Percentiles rank a stretch among this genome's conserved stretches.
phyloP scores from a whole-genome alignment of 257 asterid genomes.

The Jaltomata sinuosa region DNA sequence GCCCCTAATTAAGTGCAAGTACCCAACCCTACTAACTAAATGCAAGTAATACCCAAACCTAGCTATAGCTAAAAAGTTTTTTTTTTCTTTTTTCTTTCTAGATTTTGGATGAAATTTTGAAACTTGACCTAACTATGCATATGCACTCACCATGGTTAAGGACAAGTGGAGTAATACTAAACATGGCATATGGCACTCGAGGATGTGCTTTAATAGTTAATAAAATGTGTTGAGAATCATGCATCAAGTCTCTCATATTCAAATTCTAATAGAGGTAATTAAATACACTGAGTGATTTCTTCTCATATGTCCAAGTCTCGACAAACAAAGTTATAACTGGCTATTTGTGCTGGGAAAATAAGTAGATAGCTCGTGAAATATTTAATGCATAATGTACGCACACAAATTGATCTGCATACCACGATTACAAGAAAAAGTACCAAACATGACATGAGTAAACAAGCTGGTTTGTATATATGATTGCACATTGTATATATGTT shows the following conservation, averaged over 20 bases:
- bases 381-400: neutral
- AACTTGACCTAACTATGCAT: neutral
- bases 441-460: neutral
- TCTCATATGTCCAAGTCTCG: neutral
- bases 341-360: neutral
- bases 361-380: neutral
- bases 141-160: neutral
- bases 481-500: slow-evolving; percentile 8
- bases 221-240: neutral
- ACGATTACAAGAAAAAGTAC: neutral
- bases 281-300: neutral
- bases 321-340: neutral
- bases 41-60: too few relatives aligned
- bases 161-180: neutral
- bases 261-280: neutral
- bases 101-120: neutral
- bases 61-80: neutral
- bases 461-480: neutral
- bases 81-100: neutral
- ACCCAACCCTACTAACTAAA: neutral
- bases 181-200: neutral
- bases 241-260: fast-evolving
- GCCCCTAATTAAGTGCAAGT: neutral
- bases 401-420: neutral
- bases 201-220: neutral